Base-by-base conservation (phyloP, 2,329 filamentous ascomycete species). In the Daldinia sp. region DNA sequence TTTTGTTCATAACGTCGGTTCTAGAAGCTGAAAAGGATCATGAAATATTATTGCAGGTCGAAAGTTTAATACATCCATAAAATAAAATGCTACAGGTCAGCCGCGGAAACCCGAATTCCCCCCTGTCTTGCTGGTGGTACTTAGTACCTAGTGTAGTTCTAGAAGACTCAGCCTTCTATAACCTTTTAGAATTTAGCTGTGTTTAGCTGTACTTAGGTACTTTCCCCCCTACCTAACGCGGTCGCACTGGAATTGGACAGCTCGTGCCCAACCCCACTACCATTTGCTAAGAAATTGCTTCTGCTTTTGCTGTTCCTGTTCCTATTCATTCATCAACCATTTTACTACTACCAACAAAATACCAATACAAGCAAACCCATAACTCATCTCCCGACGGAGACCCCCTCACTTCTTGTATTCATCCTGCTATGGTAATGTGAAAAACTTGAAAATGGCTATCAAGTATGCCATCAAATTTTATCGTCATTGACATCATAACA, bases 361-460 rank as follows among this genome's bases (percentile, higher is more conserved):
- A 58, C 35, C 39, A 49, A 37, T 10, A 23, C 39, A 8, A 19
- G 21, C 34, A 30, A 50, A 50, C 34, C 4, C 34, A 37, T 11
- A 7, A 32, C 27, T 7, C 45, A 48, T 19, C 45, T 7, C 23
- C 7, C 53, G 35, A 48, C 47, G n/a, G n/a, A 19, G 29, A 45
- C 37, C 49, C 58, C 45, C 27, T 60, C 49, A 30, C 65, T 58
- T 62, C 62, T 58, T n/a, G n/a, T n/a, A n/a, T n/a, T n/a, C 52
- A 8, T 52, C 11, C 34, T 50, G 34, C 27, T 37, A 57, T 68
- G 64, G 66, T 71, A 67, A 73, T 74, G 73, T 70, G 62, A 72
- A 67, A n/a, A 65, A 27, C 63, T 59, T 71, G 68, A 77, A 68
- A 70, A 84, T 84, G 82, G 80, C 82, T 57, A 83, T 84, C 75